Evolutionary conservation across 352 stramenopile genomes (phyloP), one percentile per base, ranked within the genome.

Genomic region (Globisporangium spiculum): DNA sequence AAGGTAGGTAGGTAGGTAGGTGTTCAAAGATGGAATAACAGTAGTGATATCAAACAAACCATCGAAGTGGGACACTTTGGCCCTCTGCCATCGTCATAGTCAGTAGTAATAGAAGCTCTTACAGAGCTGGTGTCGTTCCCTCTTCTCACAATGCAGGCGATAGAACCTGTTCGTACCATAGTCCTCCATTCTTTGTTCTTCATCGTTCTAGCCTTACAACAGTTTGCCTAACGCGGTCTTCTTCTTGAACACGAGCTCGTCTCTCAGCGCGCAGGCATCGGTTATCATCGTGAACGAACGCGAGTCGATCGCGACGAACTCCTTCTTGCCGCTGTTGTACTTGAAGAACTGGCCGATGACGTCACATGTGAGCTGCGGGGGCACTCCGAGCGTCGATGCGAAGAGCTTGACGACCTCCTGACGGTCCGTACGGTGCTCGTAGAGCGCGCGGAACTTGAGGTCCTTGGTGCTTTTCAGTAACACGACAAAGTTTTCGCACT

Each of bases 311-410:
- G 85, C 63, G 9, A 83, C 53, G 24, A 94, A 93, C 58, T 86
- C 81, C 60, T 93, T 94, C 52, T 93, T 94, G 27, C 83, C 85
- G 12, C 85, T 92, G 56, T 90, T 94, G 75, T 94, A 93, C 59
- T 88, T 88, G 68, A 93, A 94, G 55, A 93, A 92, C 71, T 92
- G 85, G 10, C 75, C 78, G 34, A 93, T 82, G 18, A 73, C 60
- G 5, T 78, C 76, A 9, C 63, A 14, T 18, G 74, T 72, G 27
- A 88, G 79, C 12, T 73, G 56, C 18, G 65, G 65, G 0, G 75
- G 73, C 12, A 76, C 75, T 22, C 65, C 78, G 1, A 53, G 75
- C 0, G 71, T 63, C 22, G 86, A 41, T 6, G 78, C 75, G 59
- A 78, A 90, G 20, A 91, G 72, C 24, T 75, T 68, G 12, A 76